A percentile compares a stretch with the other conserved stretches of the same genome.
Conservation (phyloP, 208 protist genomes). For the Leishmania amazonensis region DNA sequence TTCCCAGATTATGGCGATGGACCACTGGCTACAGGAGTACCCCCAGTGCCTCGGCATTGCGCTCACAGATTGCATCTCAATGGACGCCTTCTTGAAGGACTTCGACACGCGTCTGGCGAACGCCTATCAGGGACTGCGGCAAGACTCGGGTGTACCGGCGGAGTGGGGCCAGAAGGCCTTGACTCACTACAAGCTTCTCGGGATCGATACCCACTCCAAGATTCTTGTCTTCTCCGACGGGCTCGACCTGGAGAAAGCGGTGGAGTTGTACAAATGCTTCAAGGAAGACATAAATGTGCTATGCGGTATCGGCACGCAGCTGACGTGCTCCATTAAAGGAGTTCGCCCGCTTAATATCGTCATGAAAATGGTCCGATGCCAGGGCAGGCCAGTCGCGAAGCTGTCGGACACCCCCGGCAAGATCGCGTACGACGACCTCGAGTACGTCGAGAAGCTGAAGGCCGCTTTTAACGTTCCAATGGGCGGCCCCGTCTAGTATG, state of each 20-base stretch:
- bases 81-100: constrained; percentile 87
- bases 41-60: constrained; percentile 79
- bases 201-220: constrained; percentile 77
- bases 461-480: constrained; percentile 63
- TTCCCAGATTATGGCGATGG: constrained; percentile 75
- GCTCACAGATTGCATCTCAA: constrained; percentile 91
- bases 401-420: constrained; percentile 88
- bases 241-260: constrained; percentile 75
- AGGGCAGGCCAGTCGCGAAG: constrained; percentile 87
- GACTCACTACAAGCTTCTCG: constrained; percentile 71
- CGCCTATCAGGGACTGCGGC: constrained; percentile 73
- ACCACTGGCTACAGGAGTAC: constrained; percentile 85
- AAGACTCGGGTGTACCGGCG: constrained; percentile 81
- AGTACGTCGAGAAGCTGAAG: constrained; percentile 64
- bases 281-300: constrained; percentile 62
- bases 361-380: constrained; percentile 91
- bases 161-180: constrained; percentile 83
- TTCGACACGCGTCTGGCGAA: constrained; percentile 63
- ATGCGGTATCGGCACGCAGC: constrained; percentile 86
- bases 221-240: constrained; percentile 90
- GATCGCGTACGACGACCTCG: constrained; percentile 60
- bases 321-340: constrained; percentile 82
- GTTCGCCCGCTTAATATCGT: constrained; percentile 85
- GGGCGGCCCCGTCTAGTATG: constrained; percentile 17
- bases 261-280: constrained; percentile 62